Percentiles rank a stretch among this genome's conserved stretches.
Conservation (phyloP, 2,329 filamentous ascomycete genomes). For the Lachnellula suecica region DNA sequence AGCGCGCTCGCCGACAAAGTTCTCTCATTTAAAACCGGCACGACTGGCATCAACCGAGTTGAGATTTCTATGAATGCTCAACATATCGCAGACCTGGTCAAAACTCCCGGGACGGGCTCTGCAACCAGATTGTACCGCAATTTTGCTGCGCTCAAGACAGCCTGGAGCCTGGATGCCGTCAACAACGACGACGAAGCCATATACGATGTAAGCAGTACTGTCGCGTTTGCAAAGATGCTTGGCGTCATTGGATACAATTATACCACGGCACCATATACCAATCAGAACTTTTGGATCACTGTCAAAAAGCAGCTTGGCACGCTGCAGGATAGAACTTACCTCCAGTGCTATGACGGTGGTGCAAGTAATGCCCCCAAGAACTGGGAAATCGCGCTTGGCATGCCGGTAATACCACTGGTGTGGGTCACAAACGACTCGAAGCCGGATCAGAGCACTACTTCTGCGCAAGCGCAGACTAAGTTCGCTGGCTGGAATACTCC, state of each 20-base stretch:
- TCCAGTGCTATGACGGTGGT: slow-evolving; percentile 47
- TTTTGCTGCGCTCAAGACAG: slow-evolving; percentile 39
- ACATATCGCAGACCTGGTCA: slow-evolving; percentile 40
- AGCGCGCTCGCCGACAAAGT: slow-evolving; percentile 48
- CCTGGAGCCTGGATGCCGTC: slow-evolving; percentile 45
- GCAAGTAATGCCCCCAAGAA: slow-evolving; percentile 39
- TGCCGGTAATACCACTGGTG: slow-evolving; percentile 42
- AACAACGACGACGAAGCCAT: slow-evolving; percentile 47
- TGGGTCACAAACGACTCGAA: slow-evolving; percentile 49
- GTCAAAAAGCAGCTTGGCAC: slow-evolving; percentile 34
- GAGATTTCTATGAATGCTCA: slow-evolving; percentile 46
- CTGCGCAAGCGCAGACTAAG: slow-evolving; percentile 35
- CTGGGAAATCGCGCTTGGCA: slow-evolving; percentile 39
- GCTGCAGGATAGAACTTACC: slow-evolving; percentile 40
- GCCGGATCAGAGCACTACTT: slow-evolving; percentile 38
- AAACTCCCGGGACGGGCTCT: slow-evolving; percentile 33
- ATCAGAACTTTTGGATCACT: slow-evolving; percentile 37
- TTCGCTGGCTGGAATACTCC: slow-evolving; percentile 36
- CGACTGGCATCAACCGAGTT: slow-evolving; percentile 37
- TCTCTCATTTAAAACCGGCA: slow-evolving; percentile 38
- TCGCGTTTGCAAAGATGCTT: slow-evolving; percentile 42
- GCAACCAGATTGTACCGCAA: slow-evolving; percentile 39
- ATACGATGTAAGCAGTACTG: slow-evolving; percentile 43
- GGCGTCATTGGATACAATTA: slow-evolving; percentile 42
- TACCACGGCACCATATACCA: slow-evolving; percentile 44